A percentile compares a stretch with the other conserved stretches of the same genome.
Conservation (phyloP, 1,284 basidiomycete species). For the Melampsora larici-populina region DNA sequence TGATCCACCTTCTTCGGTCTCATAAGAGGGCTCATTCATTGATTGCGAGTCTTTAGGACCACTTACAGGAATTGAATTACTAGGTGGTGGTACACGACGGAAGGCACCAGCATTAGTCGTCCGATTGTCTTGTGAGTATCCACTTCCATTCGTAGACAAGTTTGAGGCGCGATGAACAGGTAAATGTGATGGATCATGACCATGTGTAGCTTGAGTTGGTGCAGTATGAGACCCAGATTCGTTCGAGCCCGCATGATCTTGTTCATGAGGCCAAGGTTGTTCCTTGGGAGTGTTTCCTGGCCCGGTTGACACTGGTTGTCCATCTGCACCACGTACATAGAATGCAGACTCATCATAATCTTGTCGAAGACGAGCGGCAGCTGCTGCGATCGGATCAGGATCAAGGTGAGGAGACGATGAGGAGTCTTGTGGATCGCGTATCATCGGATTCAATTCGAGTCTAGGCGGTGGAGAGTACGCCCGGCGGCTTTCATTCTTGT, state of each 20-base stretch:
- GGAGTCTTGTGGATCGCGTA: background rate
- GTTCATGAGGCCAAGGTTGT: background rate
- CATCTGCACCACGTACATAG: conserved; percentile 17
- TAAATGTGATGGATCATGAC: background rate
- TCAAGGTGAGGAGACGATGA: background rate
- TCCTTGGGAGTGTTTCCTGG: background rate
- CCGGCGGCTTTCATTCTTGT: background rate
- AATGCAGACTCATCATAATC: background rate
- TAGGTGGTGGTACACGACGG: background rate
- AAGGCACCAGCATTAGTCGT: conserved; percentile 30
- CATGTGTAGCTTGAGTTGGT: background rate
- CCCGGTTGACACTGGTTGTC: background rate
- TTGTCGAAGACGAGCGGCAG: background rate
- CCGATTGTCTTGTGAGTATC: background rate
- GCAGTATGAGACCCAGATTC: background rate
- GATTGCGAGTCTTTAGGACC: background rate
- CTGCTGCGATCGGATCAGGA: background rate
- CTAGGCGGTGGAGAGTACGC: background rate
- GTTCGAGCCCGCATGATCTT: background rate
- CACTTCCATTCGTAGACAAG: background rate
- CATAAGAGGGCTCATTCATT: background rate
- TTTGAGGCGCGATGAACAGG: background rate
- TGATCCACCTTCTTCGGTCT: conserved; percentile 4
- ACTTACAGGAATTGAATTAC: background rate
- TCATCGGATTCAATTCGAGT: background rate